These are phyloP conservation scores for Lenzites betulinus DNA, from an alignment of 768 basidiomycete genomes.

Conservation along the genomic window DNA sequence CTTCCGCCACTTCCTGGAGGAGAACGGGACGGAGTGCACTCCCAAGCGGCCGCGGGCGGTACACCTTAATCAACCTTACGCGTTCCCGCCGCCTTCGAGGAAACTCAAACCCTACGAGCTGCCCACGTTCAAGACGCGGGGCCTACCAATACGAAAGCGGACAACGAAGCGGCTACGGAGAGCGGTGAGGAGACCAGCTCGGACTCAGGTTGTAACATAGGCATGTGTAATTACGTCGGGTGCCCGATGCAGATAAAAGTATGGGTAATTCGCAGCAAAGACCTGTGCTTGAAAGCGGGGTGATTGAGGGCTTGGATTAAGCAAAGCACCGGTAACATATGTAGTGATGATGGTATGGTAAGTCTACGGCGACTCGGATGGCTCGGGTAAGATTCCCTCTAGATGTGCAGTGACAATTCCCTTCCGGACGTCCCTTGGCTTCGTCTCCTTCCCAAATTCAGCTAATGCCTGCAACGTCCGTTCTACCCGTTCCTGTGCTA, in stretches of 20 bases:
- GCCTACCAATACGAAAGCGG: conserved; percentile 16
- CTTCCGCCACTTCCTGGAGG: conserved; percentile 43
- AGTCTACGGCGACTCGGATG: conserved; percentile 2
- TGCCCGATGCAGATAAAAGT: background rate
- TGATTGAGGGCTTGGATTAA: background rate
- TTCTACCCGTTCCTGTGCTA: conserved; percentile 44
- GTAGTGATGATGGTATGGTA: background rate
- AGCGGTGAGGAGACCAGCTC: background rate
- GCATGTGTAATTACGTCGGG: background rate
- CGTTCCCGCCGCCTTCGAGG: conserved; percentile 7
- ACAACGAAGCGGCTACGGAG: background rate
- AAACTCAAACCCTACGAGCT: background rate
- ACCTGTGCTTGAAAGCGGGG: background rate
- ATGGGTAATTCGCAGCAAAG: background rate
- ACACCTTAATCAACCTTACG: conserved; percentile 12
- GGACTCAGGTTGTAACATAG: background rate
- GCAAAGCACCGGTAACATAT: background rate
- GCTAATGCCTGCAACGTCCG: conserved; percentile 42
- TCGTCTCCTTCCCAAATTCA: conserved; percentile 56
- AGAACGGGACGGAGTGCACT: background rate
- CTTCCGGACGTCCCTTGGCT: conserved; percentile 42
- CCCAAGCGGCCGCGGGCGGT: background rate
- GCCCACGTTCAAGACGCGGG: conserved; percentile 25
- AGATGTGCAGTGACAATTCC: conserved; percentile 45
- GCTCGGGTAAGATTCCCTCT: conserved; percentile 33